Conservation (phyloP, 441 rosid species). For the Brassica balearica region DNA sequence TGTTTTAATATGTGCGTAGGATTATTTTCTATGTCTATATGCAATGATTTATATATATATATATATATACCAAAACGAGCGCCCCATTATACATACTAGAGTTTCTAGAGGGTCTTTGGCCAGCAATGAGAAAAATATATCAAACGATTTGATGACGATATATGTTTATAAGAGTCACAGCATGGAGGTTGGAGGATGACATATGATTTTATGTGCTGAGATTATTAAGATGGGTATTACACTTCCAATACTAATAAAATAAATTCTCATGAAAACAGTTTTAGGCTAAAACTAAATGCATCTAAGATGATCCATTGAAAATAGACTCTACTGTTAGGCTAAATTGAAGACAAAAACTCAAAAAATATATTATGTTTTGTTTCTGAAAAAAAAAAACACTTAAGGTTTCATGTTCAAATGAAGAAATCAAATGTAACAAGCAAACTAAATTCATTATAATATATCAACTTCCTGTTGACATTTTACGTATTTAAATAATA, state of each 20-base stretch:
- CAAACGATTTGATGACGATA: conserved; percentile 7
- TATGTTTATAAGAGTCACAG: not conserved
- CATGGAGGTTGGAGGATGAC: not conserved
- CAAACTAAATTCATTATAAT: not conserved
- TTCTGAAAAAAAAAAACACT: not conserved
- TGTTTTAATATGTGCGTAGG: not conserved
- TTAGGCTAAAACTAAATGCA: not conserved
- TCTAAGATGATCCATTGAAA: not conserved
- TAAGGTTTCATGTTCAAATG: conserved; percentile 22
- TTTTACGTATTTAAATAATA: conserved; percentile 25
- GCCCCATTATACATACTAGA: conserved; percentile 37
- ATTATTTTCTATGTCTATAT: not conserved
- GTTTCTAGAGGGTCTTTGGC: conserved; percentile 10
- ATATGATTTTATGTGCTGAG: not conserved
- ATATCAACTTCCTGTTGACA: conserved; percentile 33
- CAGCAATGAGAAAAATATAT: not conserved
- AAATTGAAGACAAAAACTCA: not conserved
- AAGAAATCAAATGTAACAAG: conserved; percentile 37
- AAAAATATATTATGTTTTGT: not conserved
- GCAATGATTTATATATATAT: not conserved
- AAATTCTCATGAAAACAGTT: not conserved
- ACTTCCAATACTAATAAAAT: not conserved
- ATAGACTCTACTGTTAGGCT: not conserved
- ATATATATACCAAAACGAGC: conserved; percentile 35
- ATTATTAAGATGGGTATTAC: not conserved